Percentiles rank a stretch among this genome's conserved stretches.
These are phyloP conservation scores for Irpex lacteus DNA, from an alignment of 1,284 basidiomycete species.

Conservation along the genomic window DNA sequence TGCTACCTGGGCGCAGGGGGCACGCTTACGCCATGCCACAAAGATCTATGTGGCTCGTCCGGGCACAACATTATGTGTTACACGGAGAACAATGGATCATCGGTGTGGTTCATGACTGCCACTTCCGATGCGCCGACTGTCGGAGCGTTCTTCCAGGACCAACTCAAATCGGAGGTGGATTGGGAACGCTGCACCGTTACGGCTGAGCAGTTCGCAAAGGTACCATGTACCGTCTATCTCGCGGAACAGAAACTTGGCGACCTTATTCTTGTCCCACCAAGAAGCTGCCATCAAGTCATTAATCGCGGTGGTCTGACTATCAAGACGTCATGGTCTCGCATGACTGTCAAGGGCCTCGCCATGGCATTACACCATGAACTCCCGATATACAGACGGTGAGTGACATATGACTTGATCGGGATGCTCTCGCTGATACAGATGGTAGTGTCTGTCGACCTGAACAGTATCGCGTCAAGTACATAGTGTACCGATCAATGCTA, in stretches of 20 bases:
- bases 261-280: slow-evolving; percentile 73
- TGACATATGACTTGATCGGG: slow-evolving; percentile 12
- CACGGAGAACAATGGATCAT: slow-evolving; percentile 62
- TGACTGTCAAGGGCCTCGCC: slow-evolving; percentile 59
- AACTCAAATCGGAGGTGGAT: slow-evolving; percentile 60
- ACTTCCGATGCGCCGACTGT: slow-evolving; percentile 49
- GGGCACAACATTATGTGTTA: slow-evolving; percentile 82
- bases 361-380: slow-evolving; percentile 66
- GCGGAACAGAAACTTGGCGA: slow-evolving; percentile 71
- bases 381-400: slow-evolving; percentile 70
- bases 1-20: slow-evolving; percentile 76
- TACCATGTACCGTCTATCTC: slow-evolving; percentile 66
- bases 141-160: slow-evolving; percentile 53
- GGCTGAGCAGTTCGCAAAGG: slow-evolving; percentile 57
- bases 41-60: slow-evolving; percentile 75
- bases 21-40: slow-evolving; percentile 74
- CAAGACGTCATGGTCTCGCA: slow-evolving; percentile 80
- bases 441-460: slow-evolving; percentile 72
- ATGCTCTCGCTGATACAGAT: background rate
- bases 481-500: slow-evolving; percentile 52
- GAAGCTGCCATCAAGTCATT: slow-evolving; percentile 76
- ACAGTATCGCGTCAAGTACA: slow-evolving; percentile 67
- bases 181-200: slow-evolving; percentile 64
- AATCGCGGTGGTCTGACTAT: slow-evolving; percentile 74
- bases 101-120: slow-evolving; percentile 82